Evolutionary conservation across 805 yeast genomes (phyloP).

Genomic region (Saturnispora silvae): DNA sequence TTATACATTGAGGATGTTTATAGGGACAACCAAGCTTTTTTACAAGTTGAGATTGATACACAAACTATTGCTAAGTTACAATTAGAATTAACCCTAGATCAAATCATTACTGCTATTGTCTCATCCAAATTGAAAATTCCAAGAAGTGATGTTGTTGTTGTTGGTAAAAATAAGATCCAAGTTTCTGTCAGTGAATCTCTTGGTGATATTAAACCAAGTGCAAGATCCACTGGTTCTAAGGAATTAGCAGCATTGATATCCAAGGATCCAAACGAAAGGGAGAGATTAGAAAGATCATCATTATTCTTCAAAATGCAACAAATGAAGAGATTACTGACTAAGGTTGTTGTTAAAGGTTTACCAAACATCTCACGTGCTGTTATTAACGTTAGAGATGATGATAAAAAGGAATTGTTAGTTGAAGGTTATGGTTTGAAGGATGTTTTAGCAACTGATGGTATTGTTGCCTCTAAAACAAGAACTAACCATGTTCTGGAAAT

Average conservation of each 20-base stretch:
- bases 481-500: slow-evolving; percentile 93
- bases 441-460: slow-evolving; percentile 97
- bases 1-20: slow-evolving; percentile 91
- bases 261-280: slow-evolving; percentile 29
- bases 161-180: slow-evolving; percentile 56
- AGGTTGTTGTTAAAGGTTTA: slow-evolving; percentile 86
- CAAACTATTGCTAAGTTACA: slow-evolving; percentile 82
- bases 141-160: slow-evolving; percentile 56
- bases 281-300: slow-evolving; percentile 33
- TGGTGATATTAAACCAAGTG: slow-evolving; percentile 30
- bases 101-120: slow-evolving; percentile 72
- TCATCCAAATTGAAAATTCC: slow-evolving; percentile 79
- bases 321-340: slow-evolving; percentile 73
- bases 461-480: slow-evolving; percentile 72
- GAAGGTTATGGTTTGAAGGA: slow-evolving; percentile 96
- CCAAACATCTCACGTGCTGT: slow-evolving; percentile 92
- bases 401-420: slow-evolving; percentile 81
- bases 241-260: slow-evolving; percentile 20
- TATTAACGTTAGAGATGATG: slow-evolving; percentile 80
- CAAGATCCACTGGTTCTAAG: slow-evolving; percentile 30
- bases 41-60: slow-evolving; percentile 74
- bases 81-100: slow-evolving; percentile 76
- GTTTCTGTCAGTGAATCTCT: slow-evolving; percentile 44
- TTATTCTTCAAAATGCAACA: slow-evolving; percentile 85
- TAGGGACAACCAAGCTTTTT: slow-evolving; percentile 62